Conservation (phyloP, 2,329 filamentous ascomycete genomes). For the Pseudomassariella vexata region DNA sequence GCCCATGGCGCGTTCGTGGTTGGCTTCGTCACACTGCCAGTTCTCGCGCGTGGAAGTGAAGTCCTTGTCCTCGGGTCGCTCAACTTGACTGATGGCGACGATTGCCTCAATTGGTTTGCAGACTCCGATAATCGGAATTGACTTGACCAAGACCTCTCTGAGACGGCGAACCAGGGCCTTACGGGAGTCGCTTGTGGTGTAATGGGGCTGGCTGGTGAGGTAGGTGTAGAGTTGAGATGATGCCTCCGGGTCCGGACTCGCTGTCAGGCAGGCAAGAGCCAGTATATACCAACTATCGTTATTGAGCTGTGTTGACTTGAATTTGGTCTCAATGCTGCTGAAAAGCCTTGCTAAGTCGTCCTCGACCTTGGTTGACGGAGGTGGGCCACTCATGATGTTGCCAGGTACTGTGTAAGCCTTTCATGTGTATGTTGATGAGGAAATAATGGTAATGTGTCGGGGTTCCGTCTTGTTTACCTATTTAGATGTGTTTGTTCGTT, state of each 20-base stretch:
- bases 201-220: slow-evolving; percentile 42
- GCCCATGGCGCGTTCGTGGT: slow-evolving; percentile 42
- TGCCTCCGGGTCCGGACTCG: slow-evolving; percentile 44
- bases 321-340: slow-evolving; percentile 3
- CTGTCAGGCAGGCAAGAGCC: slow-evolving; percentile 34
- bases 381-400: neutral
- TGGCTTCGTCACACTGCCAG: slow-evolving; percentile 54
- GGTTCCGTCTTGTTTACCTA: too few relatives aligned
- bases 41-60: slow-evolving; percentile 45
- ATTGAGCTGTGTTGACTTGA: slow-evolving; percentile 9
- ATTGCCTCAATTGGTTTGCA: slow-evolving; percentile 58
- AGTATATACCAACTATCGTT: slow-evolving; percentile 17
- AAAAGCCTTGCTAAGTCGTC: slow-evolving; percentile 3
- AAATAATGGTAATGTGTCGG: too few relatives aligned
- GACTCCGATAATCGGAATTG: slow-evolving; percentile 52
- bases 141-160: slow-evolving; percentile 54
- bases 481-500: too few relatives aligned
- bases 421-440: too few relatives aligned
- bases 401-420: too few relatives aligned
- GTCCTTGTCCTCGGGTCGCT: slow-evolving; percentile 50
- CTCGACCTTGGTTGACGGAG: neutral
- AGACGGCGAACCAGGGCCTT: slow-evolving; percentile 43
- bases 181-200: slow-evolving; percentile 34
- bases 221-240: slow-evolving; percentile 50
- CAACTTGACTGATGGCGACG: slow-evolving; percentile 45